Evolutionary conservation across 768 basidiomycete genomes (phyloP).

Genomic region (Lanmaoa rubissima): DNA sequence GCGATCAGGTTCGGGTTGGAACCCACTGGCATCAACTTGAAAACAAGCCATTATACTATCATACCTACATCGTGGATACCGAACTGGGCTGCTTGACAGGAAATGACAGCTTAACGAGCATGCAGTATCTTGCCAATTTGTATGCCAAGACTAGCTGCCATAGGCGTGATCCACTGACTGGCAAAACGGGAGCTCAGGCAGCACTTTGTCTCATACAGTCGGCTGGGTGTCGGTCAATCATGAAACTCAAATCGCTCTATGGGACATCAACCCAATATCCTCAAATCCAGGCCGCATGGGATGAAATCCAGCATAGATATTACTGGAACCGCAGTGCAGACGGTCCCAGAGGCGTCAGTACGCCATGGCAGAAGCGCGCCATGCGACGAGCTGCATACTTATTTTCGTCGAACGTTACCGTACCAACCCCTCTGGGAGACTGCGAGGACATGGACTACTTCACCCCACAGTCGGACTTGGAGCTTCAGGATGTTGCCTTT

Average conservation of each 20-base stretch:
- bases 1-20: not conserved
- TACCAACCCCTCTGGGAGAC: not conserved
- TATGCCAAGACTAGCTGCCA: conserved; percentile 41
- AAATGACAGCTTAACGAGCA: conserved; percentile 17
- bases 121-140: conserved; percentile 37
- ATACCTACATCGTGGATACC: not conserved
- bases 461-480: not conserved
- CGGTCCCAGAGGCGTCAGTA: too few species aligned
- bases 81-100: conserved; percentile 17
- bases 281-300: not conserved
- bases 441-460: too few species aligned
- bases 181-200: conserved; percentile 40
- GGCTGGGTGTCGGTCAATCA: conserved; percentile 35
- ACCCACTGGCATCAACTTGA: too few species aligned
- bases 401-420: not conserved
- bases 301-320: not conserved
- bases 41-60: not conserved
- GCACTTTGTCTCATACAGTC: conserved; percentile 33
- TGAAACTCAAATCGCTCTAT: conserved; percentile 21
- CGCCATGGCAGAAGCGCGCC: not conserved
- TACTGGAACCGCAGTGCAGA: not conserved
- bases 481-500: not conserved
- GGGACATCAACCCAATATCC: not conserved
- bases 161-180: conserved; percentile 42
- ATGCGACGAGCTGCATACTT: not conserved